Conservation (phyloP, 345 rosid genomes). For the Excoecaria cochinchinensis region DNA sequence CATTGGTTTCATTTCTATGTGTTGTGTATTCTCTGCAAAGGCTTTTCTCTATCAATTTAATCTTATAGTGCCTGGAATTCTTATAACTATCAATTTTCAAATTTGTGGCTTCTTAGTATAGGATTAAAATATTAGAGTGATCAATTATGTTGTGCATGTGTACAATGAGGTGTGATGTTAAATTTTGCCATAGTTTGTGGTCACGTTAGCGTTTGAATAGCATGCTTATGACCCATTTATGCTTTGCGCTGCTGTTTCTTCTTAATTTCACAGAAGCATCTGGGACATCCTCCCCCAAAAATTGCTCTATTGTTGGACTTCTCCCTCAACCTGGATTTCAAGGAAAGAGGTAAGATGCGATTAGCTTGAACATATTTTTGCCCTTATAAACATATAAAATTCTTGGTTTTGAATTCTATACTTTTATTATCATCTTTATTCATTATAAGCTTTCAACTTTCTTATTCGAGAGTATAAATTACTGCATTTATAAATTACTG, state of each 20-base stretch:
- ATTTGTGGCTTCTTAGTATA: neutral
- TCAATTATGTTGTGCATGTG: neutral
- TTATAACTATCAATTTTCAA: neutral
- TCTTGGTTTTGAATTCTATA: constrained; percentile 14
- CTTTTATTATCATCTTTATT: neutral
- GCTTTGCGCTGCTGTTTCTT: neutral
- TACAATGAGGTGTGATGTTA: neutral
- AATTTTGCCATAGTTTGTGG: constrained; percentile 1
- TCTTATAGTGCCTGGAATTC: neutral
- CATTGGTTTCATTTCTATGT: neutral
- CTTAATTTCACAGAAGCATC: constrained; percentile 30
- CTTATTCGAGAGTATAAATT: neutral
- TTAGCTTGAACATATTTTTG: constrained; percentile 7
- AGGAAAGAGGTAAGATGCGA: constrained; percentile 26
- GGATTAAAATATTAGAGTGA: neutral
- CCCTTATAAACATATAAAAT: neutral
- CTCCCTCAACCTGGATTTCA: constrained; percentile 30
- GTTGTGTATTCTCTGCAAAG: neutral
- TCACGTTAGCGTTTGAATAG: neutral
- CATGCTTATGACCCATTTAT: constrained; percentile 1
- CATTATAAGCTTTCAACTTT: constrained; percentile 3
- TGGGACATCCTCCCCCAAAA: constrained; percentile 12
- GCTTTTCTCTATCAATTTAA: neutral
- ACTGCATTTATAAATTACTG: no score
- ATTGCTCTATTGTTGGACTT: constrained; percentile 28